Evolutionary conservation across 1,139 yeast genomes (phyloP).

Genomic region (Wickerhamiella infanticola): DNA sequence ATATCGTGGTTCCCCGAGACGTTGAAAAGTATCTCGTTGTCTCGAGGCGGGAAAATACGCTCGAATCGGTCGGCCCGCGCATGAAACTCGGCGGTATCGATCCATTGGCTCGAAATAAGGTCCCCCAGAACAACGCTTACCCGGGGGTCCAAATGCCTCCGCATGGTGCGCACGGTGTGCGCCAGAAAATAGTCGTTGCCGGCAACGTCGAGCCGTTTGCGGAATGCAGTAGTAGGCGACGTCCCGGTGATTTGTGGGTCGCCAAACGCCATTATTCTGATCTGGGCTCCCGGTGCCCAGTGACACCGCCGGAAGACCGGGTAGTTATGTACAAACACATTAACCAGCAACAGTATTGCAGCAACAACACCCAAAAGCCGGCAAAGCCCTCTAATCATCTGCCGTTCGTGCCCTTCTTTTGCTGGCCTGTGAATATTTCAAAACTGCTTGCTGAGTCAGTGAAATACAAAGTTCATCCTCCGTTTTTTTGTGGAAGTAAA

Average conservation of each 20-base stretch:
- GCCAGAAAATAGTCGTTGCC: constrained; percentile 85
- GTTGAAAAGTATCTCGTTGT: constrained; percentile 37
- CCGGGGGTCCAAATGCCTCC: constrained; percentile 46
- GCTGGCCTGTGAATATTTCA: no score
- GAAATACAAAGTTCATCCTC: no score
- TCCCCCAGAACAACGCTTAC: constrained; percentile 90
- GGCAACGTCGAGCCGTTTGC: constrained; percentile 62
- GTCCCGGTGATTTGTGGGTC: constrained; percentile 94
- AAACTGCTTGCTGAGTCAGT: no score
- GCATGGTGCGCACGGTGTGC: constrained; percentile 59
- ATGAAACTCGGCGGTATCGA: constrained; percentile 68
- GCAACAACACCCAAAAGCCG: background rate
- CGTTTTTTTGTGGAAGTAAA: no score
- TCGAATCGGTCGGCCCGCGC: constrained; percentile 55
- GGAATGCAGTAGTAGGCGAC: constrained; percentile 54
- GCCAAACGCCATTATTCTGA: constrained; percentile 51
- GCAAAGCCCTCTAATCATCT: no score
- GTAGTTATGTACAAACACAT: constrained; percentile 53
- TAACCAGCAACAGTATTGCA: constrained; percentile 22
- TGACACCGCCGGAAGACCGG: constrained; percentile 30
- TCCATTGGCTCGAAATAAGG: constrained; percentile 91
- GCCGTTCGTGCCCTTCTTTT: no score
- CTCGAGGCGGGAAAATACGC: constrained; percentile 7
- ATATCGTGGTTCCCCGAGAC: constrained; percentile 92
- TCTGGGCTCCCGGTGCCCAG: constrained; percentile 15